Percentiles rank a stretch among this genome's conserved stretches.
phyloP scores from a whole-genome alignment of 768 basidiomycete species.

The Collybiopsis confluens region DNA sequence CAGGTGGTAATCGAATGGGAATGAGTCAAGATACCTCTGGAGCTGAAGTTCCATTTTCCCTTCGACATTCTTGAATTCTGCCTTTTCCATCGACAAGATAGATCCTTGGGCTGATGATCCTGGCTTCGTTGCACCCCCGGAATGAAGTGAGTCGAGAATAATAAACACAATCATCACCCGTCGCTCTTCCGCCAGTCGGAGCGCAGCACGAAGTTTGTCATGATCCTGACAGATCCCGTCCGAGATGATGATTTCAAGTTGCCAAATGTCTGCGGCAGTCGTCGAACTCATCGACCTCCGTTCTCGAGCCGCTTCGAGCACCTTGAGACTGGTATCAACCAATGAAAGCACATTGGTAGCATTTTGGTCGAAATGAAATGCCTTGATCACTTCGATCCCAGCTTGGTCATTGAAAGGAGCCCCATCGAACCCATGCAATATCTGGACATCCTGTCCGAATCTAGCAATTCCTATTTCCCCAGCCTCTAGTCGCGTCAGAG shows the following conservation, averaged over 20 bases:
- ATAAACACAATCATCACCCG: constrained; percentile 95
- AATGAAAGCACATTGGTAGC: constrained; percentile 84
- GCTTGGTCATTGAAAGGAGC: constrained; percentile 79
- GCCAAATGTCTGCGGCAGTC: constrained; percentile 85
- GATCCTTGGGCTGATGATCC: constrained; percentile 46
- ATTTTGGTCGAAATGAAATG: constrained; percentile 87
- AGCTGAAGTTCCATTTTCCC: constrained; percentile 85
- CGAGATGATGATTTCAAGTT: constrained; percentile 96
- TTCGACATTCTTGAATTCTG: constrained; percentile 75
- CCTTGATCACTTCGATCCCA: constrained; percentile 74
- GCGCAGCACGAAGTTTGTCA: constrained; percentile 70
- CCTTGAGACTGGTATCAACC: constrained; percentile 70
- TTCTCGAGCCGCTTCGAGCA: constrained; percentile 76
- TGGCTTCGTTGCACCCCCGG: constrained; percentile 21
- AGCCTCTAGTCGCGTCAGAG: constrained; percentile 86
- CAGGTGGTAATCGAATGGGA: constrained; percentile 97
- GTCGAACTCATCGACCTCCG: constrained; percentile 54
- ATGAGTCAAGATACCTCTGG: constrained; percentile 88
- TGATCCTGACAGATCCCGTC: constrained; percentile 99
- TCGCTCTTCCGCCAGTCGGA: constrained; percentile 85
- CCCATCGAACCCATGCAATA: constrained; percentile 82
- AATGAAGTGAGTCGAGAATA: constrained; percentile 84
- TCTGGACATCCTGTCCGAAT: constrained; percentile 85
- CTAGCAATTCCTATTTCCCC: constrained; percentile 91
- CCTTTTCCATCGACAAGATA: constrained; percentile 91